Base-by-base conservation (phyloP, 2,329 filamentous ascomycete species). In the Xylaria sp. region DNA sequence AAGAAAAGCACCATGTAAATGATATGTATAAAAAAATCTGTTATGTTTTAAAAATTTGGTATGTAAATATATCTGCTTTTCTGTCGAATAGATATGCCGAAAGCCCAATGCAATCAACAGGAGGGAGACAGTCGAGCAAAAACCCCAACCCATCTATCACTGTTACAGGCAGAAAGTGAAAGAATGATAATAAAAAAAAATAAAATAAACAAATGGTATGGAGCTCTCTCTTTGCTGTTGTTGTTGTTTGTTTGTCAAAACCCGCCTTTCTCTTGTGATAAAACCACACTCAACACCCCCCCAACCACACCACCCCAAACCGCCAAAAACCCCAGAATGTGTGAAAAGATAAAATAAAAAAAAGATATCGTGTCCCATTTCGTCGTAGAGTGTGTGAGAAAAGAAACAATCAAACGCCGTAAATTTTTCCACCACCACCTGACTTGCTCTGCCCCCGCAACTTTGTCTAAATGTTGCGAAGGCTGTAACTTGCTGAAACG, bases 331-430 rank as follows among this genome's bases (percentile, higher is more conserved):
- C 54, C 62, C 66, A 59, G 59, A 61, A 16, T 16, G 60, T 65
- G 66, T 30, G 23, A 30, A 30, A 30, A 30, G 23, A 30, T 30
- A 30, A 30, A 16, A 16, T 16, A 16, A 30, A 4, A 30, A 30
- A 30, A 30, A 30, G 57, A 67, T 67, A 66, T 72, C 70, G 62
- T 72, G 59, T 69, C 68, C 68, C 70, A 64, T 72, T 66, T 65
- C 67, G 63, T 72, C 70, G 59, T 72, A 64, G 63, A 66, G 59
- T 30, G 23, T 30, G 23, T 30, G 23, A 30, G 23, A 30, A 30
- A 30, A 30, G 67, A 67, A 64, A 67, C 62, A 68, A 65, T 56
- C 63, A 71, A 30, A 72, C 70, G 67, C 69, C 68, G 57, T 59
- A 47, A 42, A 58, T 59, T 60, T 68, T 60, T 30, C 23, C 23